Base-by-base conservation (phyloP, 306 rosid species). In the Neltuma alba region DNA sequence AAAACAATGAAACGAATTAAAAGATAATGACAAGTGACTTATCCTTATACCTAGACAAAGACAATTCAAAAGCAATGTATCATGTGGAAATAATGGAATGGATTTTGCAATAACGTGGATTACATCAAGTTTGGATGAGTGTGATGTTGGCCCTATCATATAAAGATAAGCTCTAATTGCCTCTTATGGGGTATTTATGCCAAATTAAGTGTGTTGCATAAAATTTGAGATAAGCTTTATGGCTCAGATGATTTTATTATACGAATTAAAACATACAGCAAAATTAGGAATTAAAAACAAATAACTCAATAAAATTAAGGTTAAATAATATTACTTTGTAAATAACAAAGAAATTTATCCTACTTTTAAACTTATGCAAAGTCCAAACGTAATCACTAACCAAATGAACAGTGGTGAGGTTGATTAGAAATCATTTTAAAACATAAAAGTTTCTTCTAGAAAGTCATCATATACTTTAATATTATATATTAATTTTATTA, bases 331-430 rank as follows among this genome's bases (percentile, higher is more conserved):
- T 21, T 50, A n/a, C 23, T 6, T 50, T 50, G n/a, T n/a, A n/a
- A n/a, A n/a, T n/a, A n/a, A n/a, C n/a, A n/a, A n/a, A n/a, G n/a
- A n/a, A n/a, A 50, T 50, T 20, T 14, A 47, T 47, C 16, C 54
- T 47, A 47, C 54, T 5, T 47, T 16, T 15, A 15, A 47, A 15
- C 54, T 14, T 15, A 18, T 47, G 1, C 20, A 18, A 15, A 63
- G n/a, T n/a, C n/a, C n/a, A n/a, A n/a, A n/a, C n/a, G n/a, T n/a
- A 81, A 58, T 63, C 6, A 72, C 14, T 9, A 28, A 82, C 16
- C 16, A 23, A n/a, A n/a, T n/a, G n/a, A n/a, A n/a, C n/a, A n/a
- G n/a, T n/a, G 44, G 21, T 78, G 72, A 78, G 57, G 50, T 62
- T 40, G 62, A 20, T 47, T 34, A 54, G 30, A 48, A 64, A 71